Percentiles rank a stretch among this genome's conserved stretches.
These are phyloP conservation scores for Dendrobium officinale DNA, from an alignment of 106 monocot species.

Conservation along the genomic window DNA sequence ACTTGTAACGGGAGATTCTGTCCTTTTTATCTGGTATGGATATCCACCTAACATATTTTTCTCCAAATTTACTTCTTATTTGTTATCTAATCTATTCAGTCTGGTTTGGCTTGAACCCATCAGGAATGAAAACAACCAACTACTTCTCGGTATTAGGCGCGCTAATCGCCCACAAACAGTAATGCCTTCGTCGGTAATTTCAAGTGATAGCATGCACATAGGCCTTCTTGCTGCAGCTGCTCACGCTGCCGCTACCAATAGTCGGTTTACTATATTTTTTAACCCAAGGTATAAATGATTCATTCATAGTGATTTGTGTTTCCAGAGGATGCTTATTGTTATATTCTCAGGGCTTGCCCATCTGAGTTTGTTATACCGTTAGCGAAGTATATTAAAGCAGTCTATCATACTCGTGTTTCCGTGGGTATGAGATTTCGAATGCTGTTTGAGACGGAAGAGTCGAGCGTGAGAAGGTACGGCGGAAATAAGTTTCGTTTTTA, in stretches of 20 bases:
- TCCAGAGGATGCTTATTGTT: not conserved
- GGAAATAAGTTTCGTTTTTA: not conserved
- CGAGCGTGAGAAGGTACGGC: constrained; percentile 70
- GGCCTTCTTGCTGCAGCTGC: constrained; percentile 94
- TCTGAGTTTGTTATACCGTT: constrained; percentile 89
- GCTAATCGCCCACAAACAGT: constrained; percentile 88
- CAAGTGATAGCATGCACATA: constrained; percentile 98
- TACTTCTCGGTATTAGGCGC: constrained; percentile 77
- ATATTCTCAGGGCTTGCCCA: constrained; percentile 63
- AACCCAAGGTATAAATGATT: constrained; percentile 65
- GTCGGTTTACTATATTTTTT: constrained; percentile 87
- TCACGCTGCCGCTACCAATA: constrained; percentile 89
- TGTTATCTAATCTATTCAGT: not conserved
- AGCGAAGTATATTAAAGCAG: constrained; percentile 78
- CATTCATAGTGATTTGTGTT: not conserved
- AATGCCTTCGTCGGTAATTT: constrained; percentile 87
- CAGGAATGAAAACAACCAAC: constrained; percentile 87
- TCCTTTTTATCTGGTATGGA: constrained; percentile 80
- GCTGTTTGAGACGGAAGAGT: constrained; percentile 95
- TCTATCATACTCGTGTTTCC: constrained; percentile 74
- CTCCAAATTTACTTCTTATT: not conserved
- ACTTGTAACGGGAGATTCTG: constrained; percentile 92
- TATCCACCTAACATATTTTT: not conserved
- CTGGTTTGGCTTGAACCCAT: not conserved
- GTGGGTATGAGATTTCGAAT: constrained; percentile 92